phyloP scores from a whole-genome alignment of 495 filamentous ascomycete genomes.

The Ramalina peruviana region DNA sequence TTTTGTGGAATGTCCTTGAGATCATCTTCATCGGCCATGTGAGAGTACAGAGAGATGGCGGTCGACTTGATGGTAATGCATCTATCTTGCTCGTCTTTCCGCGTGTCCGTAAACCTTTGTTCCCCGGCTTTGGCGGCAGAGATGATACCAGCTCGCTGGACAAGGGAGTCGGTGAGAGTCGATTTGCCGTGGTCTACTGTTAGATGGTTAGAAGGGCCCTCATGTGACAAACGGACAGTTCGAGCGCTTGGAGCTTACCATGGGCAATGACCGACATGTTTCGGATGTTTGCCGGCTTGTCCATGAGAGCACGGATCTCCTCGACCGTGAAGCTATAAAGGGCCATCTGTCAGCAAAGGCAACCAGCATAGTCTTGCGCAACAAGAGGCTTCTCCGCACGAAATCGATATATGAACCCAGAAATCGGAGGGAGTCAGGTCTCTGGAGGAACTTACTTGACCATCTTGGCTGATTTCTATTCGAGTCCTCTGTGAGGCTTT shows the following conservation, averaged over 20 bases:
- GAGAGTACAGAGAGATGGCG: conserved; percentile 94
- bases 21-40: conserved; percentile 69
- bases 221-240: not conserved
- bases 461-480: conserved; percentile 81
- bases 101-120: conserved; percentile 90
- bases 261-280: conserved; percentile 99
- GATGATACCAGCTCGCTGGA: conserved; percentile 99
- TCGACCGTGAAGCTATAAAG: conserved; percentile 4
- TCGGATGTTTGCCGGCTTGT: conserved; percentile 93
- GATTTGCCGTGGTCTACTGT: conserved; percentile 98
- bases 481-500: conserved; percentile 28
- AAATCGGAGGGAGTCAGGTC: not conserved
- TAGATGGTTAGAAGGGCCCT: not conserved
- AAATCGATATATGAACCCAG: not conserved
- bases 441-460: conserved; percentile 74
- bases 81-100: conserved; percentile 95
- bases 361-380: conserved; percentile 55
- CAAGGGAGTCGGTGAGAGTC: conserved; percentile 95
- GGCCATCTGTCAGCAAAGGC: conserved; percentile 19
- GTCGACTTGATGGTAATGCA: conserved; percentile 99
- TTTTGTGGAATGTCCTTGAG: conserved; percentile 89
- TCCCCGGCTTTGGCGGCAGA: conserved; percentile 95
- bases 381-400: conserved; percentile 18
- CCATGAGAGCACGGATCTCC: conserved; percentile 87
- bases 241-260: conserved; percentile 36